Evolutionary conservation across 495 filamentous ascomycete species (phyloP), one percentile per base, ranked within the genome.

Genomic region (Peziza echinospora): DNA sequence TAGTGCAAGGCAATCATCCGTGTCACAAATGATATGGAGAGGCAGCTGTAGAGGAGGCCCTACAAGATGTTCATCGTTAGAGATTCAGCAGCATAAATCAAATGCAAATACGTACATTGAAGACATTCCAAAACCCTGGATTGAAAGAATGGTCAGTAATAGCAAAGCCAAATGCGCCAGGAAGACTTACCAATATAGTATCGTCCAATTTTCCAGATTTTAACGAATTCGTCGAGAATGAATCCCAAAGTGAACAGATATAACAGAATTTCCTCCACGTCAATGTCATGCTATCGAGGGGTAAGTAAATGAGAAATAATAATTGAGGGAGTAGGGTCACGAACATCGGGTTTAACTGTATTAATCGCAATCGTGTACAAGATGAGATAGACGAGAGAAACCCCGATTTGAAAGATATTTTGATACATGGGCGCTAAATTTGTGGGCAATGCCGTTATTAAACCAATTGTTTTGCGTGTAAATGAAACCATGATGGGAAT

Each of bases 211-310:
- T 97, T 97, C 72, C 82, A 93, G 50, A 93, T 71, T 58, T 97
- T 97, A 45, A 71, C 58, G 6, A 74, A 47, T 55, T 97, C 91
- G 53, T 96, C 86, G 53, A 75, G 82, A 41, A 93, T 71, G 64
- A 93, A 97, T n/a, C 84, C 84, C 8, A 86, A 63, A 0, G 87
- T 96, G 66, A 96, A 91, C 50, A 82, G 53, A 57, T 96, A 97
- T 2, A 97, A 73, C 21, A 93, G 58, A 5, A 71, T 71, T 56
- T 97, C 91, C 16, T 81, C 73, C n/a, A 78, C 53, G 60, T 97
- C 89, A 21, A 97, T 62, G 54, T 92, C 4, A 21, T 82, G 24
- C 84, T 79, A 1, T 54, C 64, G 4, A 66, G 19, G 21, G 13
- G 41, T 13, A 22, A 22, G 11, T 13, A 21, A 22, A 9, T 21